phyloP scores from a whole-genome alignment of 2,329 filamentous ascomycete genomes.

The Fusarium torulosum region DNA sequence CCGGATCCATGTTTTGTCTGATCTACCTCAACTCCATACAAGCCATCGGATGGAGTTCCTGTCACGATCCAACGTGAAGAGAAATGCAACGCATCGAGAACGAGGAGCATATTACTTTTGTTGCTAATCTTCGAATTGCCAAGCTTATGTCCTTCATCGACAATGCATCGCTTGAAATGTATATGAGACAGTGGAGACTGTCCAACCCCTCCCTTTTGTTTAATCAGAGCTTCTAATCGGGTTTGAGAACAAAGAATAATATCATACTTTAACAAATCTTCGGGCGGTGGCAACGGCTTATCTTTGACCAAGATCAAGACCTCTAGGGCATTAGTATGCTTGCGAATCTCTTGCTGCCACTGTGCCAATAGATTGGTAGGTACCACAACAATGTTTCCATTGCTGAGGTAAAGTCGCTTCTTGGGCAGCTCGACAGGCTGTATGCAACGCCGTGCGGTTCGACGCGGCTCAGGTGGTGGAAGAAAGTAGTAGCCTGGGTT shows the following conservation, averaged over 20 bases:
- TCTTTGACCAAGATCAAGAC: constrained; percentile 72
- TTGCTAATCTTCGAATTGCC: constrained; percentile 70
- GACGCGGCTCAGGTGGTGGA: constrained; percentile 56
- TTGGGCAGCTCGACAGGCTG: constrained; percentile 48
- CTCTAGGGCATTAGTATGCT: constrained; percentile 77
- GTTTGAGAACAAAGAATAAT: constrained; percentile 81
- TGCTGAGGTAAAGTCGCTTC: constrained; percentile 71
- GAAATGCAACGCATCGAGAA: constrained; percentile 68
- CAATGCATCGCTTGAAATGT: constrained; percentile 89
- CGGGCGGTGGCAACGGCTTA: constrained; percentile 66
- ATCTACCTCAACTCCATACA: constrained; percentile 73
- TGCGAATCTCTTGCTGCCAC: constrained; percentile 83
- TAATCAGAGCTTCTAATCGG: constrained; percentile 74
- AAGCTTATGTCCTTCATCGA: constrained; percentile 91
- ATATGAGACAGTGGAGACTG: constrained; percentile 75
- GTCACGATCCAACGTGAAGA: constrained; percentile 90
- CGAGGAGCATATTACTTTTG: constrained; percentile 67
- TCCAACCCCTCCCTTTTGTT: constrained; percentile 49
- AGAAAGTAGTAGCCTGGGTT: constrained; percentile 72
- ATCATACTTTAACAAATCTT: constrained; percentile 75
- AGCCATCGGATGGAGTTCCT: constrained; percentile 86
- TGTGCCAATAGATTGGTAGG: constrained; percentile 87
- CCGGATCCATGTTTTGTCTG: background rate
- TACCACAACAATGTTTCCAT: constrained; percentile 81
- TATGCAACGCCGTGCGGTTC: constrained; percentile 38